These are phyloP conservation scores for Entomortierella chlamydospora DNA, from an alignment of 192 early-diverging fungal species.

Conservation along the genomic window DNA sequence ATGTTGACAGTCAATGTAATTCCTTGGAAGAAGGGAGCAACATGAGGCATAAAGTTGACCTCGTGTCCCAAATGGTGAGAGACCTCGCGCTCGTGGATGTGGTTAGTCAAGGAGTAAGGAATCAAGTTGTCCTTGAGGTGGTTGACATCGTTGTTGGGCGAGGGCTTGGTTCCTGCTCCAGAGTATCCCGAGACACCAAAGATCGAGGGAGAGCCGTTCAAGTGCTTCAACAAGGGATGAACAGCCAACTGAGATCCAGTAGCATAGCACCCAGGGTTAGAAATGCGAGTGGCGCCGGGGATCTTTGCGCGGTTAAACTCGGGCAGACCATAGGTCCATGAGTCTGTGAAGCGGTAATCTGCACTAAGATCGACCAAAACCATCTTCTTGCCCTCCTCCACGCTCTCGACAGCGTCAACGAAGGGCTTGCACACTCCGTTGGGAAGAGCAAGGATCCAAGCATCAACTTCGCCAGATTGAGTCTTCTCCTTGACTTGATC, in stretches of 20 bases:
- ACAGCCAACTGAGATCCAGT: conserved; percentile 95
- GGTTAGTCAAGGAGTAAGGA: conserved; percentile 91
- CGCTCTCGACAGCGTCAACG: conserved; percentile 81
- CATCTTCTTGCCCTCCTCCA: conserved; percentile 64
- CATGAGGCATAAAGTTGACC: conserved; percentile 91
- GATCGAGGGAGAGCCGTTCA: conserved; percentile 77
- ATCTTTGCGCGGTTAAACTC: conserved; percentile 83
- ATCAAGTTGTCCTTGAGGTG: conserved; percentile 92
- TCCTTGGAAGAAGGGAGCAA: conserved; percentile 94
- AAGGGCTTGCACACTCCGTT: conserved; percentile 95
- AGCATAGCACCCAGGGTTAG: conserved; percentile 99
- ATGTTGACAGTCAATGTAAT: conserved; percentile 91
- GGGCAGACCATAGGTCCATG: conserved; percentile 91
- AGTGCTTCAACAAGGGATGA: conserved; percentile 81
- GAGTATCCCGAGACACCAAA: conserved; percentile 98
- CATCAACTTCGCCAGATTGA: conserved; percentile 79
- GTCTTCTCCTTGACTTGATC: conserved; percentile 71
- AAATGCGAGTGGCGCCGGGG: conserved; percentile 72
- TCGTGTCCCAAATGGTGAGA: conserved; percentile 73
- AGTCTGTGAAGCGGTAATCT: conserved; percentile 90
- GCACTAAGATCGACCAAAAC: conserved; percentile 91
- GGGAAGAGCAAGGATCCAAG: conserved; percentile 97
- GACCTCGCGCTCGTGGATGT: conserved; percentile 97
- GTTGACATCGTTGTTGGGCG: conserved; percentile 93
- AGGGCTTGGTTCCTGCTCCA: conserved; percentile 98